Base-by-base conservation (phyloP, 108 stramenopile species). In the Discostella pseudostelligera region DNA sequence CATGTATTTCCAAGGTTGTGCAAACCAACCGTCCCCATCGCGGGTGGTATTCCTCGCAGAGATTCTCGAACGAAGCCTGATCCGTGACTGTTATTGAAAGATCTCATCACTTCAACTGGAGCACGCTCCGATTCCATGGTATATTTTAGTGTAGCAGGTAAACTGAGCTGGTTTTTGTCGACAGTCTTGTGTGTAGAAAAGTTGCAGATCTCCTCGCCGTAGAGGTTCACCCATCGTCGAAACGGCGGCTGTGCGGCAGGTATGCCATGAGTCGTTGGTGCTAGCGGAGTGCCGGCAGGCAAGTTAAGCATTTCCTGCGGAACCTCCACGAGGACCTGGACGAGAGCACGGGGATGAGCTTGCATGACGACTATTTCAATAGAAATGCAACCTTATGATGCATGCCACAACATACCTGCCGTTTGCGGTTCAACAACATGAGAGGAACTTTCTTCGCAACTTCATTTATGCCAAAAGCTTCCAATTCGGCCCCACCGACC, bases 1-100 rank as follows among this genome's bases (percentile, higher is more conserved):
- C 99, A 98, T n/a, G 93, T 92, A 70, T 99, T 99, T 12, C 99
- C 99, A 9, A 99, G 83, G 70, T 99, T 99, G 29, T 79, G 81
- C 65, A 99, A 81, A 2, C 99, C 99, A 4, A 98, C 97, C 10
- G 81, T 77, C 20, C 96, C 97, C 57, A 87, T 83, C 21, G 86
- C 87, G 0, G 87, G 86, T 28, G 87, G 90, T 1, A 73, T 71
- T 8, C 90, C 90, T 9, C 85, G 81, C 12, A 91, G 72, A 12
- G 90, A 87, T 62, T 91, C 90, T 39, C 87, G 81, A 42, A 91
- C 80, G 61, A 91, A 88, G 1, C 90, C 90, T 17, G 79, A 76
- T 19, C 90, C 90, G 45, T 88, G 82, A 50, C 83, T 59, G 47
- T 78, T 82, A 61, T 83, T 84, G 62, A 69, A 83, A 12, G 84